Evolutionary conservation across 768 basidiomycete species (phyloP), one percentile per base, ranked within the genome.

Genomic region (Filobasidium floriforme): DNA sequence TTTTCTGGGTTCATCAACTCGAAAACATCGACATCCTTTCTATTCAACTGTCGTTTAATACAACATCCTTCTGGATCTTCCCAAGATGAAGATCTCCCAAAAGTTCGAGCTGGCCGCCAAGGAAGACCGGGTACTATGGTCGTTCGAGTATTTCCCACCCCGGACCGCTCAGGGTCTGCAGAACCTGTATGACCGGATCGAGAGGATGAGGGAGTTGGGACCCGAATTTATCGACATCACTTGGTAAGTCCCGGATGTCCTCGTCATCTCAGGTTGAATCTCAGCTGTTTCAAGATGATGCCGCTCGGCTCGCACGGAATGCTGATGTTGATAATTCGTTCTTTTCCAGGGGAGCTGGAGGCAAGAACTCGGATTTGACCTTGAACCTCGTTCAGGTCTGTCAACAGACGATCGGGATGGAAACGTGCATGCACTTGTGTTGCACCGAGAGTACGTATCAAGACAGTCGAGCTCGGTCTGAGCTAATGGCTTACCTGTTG

Each of bases 141-240:
- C 90, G 43, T 98, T 99, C 77, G 94, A 99, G 77, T 98, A 92
- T 81, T 98, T 99, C 75, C 94, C 96, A 65, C 93, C 90, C 24
- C 83, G 92, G 69, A 96, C 92, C 41, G 91, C 91, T 60, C 92
- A 94, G 87, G 90, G 90, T 70, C 81, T 96, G 57, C 90, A 94
- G 87, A 99, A 99, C 79, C 82, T 99, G 41, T 84, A 96, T 67
- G 93, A 97, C 80, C 92, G 96, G 73, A 98, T 99, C 81, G 94
- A 98, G 79, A 90, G 93, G 69, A 98, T 99, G 96, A 85, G 92
- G 62, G 85, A 85, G 9, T 81, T 96, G 41, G 94, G 96, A 1
- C 96, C 96, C 10, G 94, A 96, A 77, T 99, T 99, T 76, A 89
- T 98, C 72, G 94, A 98, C 77, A 94, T 98, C 74, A 98, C 94